These are phyloP conservation scores for Achlya hypogyna DNA, from an alignment of 352 stramenopile species.

Conservation along the genomic window DNA sequence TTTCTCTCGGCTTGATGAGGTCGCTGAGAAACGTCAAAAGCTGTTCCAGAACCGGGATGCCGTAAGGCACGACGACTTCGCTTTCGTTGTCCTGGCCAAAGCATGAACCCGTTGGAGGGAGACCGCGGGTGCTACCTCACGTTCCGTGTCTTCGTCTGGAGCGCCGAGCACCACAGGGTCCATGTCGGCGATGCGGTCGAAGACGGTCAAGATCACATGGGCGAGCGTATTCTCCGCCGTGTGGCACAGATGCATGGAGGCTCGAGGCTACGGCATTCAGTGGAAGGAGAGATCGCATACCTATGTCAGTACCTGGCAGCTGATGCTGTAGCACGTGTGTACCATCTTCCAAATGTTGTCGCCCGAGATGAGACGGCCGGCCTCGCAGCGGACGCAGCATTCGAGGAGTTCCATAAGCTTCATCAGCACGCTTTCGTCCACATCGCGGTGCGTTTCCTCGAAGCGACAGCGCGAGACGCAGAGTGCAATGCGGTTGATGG, in stretches of 20 bases:
- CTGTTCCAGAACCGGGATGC: slow-evolving; percentile 84
- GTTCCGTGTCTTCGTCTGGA: slow-evolving; percentile 20
- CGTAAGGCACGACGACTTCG: slow-evolving; percentile 39
- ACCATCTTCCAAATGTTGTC: slow-evolving; percentile 94
- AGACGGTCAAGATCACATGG: slow-evolving; percentile 95
- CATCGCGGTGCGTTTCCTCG: slow-evolving; percentile 89
- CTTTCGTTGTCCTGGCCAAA: slow-evolving; percentile 2
- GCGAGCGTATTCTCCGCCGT: slow-evolving; percentile 94
- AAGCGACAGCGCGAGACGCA: slow-evolving; percentile 91
- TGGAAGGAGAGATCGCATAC: background rate
- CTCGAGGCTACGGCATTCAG: slow-evolving; percentile 28
- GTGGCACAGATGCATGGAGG: slow-evolving; percentile 86
- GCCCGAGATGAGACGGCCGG: slow-evolving; percentile 81
- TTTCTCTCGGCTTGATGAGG: slow-evolving; percentile 88
- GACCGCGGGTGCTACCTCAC: background rate
- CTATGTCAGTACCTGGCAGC: slow-evolving; percentile 42
- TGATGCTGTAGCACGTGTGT: slow-evolving; percentile 95
- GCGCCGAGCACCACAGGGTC: slow-evolving; percentile 25
- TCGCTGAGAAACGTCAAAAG: slow-evolving; percentile 91
- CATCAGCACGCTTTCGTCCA: slow-evolving; percentile 90
- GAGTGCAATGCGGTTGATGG: slow-evolving; percentile 91
- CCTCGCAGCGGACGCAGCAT: slow-evolving; percentile 90
- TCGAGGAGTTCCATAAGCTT: slow-evolving; percentile 96
- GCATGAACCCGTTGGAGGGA: background rate
- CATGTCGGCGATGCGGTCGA: slow-evolving; percentile 83